Percentiles rank a stretch among this genome's conserved stretches.
Evolutionary conservation across 768 basidiomycete species (phyloP).

Genomic region (Serpula lacrymans): DNA sequence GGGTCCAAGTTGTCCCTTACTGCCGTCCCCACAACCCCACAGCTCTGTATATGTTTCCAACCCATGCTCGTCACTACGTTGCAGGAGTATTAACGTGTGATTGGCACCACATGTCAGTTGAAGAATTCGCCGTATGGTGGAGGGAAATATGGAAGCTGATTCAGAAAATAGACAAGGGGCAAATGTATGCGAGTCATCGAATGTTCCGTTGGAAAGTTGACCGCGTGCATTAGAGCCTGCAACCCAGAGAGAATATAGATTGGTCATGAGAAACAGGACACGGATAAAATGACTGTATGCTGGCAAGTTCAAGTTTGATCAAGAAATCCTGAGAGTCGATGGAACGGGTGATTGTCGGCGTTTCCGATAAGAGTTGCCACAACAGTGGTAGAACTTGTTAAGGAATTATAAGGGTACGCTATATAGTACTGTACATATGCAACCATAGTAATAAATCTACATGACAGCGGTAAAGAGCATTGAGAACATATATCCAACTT

Average conservation of each 20-base stretch:
- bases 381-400: no score
- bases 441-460: slow-evolving; percentile 1
- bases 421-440: background rate
- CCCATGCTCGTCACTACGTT: slow-evolving; percentile 22
- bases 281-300: no score
- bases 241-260: slow-evolving; percentile 25
- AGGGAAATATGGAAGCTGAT: slow-evolving; percentile 20
- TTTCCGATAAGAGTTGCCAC: no score
- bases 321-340: no score
- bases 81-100: slow-evolving; percentile 69
- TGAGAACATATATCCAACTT: background rate
- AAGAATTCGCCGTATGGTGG: slow-evolving; percentile 30
- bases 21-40: slow-evolving; percentile 77
- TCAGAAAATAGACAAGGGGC: slow-evolving; percentile 32
- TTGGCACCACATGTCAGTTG: slow-evolving; percentile 71
- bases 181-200: slow-evolving; percentile 39
- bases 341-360: no score
- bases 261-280: no score
- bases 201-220: slow-evolving; percentile 39
- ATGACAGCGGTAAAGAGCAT: background rate
- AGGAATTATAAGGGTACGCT: no score
- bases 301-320: no score
- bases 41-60: slow-evolving; percentile 16
- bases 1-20: slow-evolving; percentile 69
- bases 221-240: slow-evolving; percentile 50